These are phyloP conservation scores for Phytophthora idaei DNA, from an alignment of 352 stramenopile species.

Conservation along the genomic window DNA sequence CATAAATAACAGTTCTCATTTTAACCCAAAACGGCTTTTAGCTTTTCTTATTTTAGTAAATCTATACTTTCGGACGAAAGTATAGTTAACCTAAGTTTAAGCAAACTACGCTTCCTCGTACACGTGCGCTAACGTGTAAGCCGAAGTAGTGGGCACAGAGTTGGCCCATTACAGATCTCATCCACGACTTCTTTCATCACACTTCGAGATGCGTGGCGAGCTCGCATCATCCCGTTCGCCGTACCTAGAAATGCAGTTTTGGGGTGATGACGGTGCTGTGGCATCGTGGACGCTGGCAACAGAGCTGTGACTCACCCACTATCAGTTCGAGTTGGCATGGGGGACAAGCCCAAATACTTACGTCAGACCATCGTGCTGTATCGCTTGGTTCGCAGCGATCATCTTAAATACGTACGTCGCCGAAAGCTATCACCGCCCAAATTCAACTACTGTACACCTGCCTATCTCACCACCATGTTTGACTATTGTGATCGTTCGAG, in stretches of 20 bases:
- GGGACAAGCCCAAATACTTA: conserved; percentile 44
- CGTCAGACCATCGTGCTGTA: conserved; percentile 70
- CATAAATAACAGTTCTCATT: no score
- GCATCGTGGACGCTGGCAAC: conserved; percentile 37
- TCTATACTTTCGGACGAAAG: no score
- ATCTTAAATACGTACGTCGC: neutral
- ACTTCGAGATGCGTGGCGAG: conserved; percentile 47
- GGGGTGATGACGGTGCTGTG: neutral
- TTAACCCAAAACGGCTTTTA: no score
- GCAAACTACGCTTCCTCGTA: no score
- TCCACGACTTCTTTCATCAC: conserved; percentile 62
- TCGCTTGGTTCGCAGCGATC: conserved; percentile 25
- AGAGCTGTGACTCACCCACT: conserved; percentile 42
- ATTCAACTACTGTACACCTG: neutral
- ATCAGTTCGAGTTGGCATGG: conserved; percentile 63
- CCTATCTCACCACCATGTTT: conserved; percentile 8
- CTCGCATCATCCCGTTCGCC: conserved; percentile 67
- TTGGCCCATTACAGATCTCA: conserved; percentile 14
- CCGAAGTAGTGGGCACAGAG: no score
- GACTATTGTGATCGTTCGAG: conserved; percentile 18
- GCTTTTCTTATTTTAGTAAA: no score
- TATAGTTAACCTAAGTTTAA: no score
- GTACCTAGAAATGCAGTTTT: conserved; percentile 56
- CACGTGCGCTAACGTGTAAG: no score
- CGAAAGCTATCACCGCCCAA: neutral